These are phyloP conservation scores for Populus alba DNA, from an alignment of 345 rosid genomes.

Conservation along the genomic window DNA sequence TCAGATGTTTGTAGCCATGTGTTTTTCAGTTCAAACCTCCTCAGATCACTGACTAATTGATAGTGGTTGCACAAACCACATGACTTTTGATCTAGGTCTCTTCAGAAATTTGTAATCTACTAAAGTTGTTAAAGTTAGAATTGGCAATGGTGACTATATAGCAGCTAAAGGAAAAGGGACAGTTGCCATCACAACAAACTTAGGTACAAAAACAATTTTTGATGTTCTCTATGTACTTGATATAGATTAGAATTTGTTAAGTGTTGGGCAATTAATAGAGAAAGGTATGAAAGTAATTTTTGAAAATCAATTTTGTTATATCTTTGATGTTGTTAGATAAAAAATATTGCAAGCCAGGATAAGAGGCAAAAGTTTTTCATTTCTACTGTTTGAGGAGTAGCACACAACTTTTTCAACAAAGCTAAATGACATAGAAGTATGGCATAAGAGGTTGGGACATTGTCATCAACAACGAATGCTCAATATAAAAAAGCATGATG, in stretches of 20 bases:
- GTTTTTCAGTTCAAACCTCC: too few species aligned
- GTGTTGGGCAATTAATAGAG: constrained; percentile 7
- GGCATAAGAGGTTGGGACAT: background rate
- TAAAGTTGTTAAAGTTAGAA: background rate
- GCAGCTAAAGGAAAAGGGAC: background rate
- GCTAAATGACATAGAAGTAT: background rate
- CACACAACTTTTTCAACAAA: background rate
- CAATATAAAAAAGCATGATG: background rate
- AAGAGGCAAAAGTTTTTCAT: constrained; percentile 4
- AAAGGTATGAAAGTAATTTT: constrained; percentile 1
- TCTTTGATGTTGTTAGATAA: background rate
- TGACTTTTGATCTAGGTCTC: background rate
- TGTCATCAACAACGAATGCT: background rate
- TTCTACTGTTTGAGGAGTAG: background rate
- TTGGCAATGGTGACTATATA: background rate
- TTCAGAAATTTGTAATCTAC: background rate
- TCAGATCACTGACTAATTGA: background rate
- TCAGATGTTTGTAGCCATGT: too few species aligned
- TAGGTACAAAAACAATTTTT: background rate
- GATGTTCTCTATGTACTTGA: background rate
- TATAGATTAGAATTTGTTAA: constrained; percentile 7
- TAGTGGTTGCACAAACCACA: background rate
- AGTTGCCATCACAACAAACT: background rate
- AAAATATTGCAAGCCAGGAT: background rate
- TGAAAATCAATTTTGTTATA: background rate